Base-by-base conservation (phyloP, 352 stramenopile species). In the Thraustochytrium striatum region DNA sequence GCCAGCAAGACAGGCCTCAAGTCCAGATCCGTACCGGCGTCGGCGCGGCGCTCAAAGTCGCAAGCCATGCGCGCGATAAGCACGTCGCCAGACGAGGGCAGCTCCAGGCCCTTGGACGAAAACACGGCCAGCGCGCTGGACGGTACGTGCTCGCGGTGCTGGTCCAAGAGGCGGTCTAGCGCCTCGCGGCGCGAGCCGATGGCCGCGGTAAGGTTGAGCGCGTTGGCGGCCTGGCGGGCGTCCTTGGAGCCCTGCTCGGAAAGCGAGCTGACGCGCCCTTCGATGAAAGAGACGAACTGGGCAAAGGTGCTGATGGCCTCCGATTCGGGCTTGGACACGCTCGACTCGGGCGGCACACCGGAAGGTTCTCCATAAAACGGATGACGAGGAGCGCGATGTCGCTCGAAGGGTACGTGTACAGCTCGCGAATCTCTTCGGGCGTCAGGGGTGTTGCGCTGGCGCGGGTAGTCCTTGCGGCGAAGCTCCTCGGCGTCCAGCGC, bases 241-340 rank as follows among this genome's bases (percentile, higher is more conserved):
- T 36, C 28, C 3, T 75, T 75, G 9, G 65, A 36, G 13, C 44
- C 52, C 44, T 75, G 65, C n/a, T n/a, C 38, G 21, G 33, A 35
- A 3, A 70, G 38, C 19, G 65, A 62, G 30, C 41, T 32, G 7
- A 75, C 65, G 11, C 30, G 41, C 16, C 65, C 41, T 21, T 75
- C 65, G 36, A 75, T 75, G 47, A 41, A 75, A 9, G 65, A 11
- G 30, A 61, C 44, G 25, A 75, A 75, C 1, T 61, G 25, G 19
- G 65, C 65, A 75, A 75, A 75, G 35, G 65, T 75, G 21, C 65
- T 39, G 36, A 75, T 61, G 25, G 44, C 44, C 25, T 58, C 65
- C 9, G 65, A 7, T 28, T 58, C 65, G 21, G 43, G 30, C 65
- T 61, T 72, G 3, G 19, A 28, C 50, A 72, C 52, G 47, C 65